Conservation (phyloP, 441 rosid genomes). For the Bruguiera hainesii region DNA sequence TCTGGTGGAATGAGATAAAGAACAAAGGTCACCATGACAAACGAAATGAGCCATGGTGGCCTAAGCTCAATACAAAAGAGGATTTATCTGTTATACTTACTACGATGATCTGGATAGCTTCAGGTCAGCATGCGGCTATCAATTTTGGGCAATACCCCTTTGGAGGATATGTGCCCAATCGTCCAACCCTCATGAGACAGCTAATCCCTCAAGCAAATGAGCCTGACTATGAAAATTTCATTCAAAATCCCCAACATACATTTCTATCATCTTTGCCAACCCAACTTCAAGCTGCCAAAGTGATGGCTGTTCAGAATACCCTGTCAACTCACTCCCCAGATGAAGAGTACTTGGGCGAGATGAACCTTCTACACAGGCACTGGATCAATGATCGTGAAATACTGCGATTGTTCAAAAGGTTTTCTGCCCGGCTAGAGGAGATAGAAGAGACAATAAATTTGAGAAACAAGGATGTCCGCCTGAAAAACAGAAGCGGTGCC, state of each 20-base stretch:
- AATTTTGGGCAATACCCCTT: conserved; percentile 97
- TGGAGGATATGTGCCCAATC: conserved; percentile 91
- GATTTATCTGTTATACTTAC: conserved; percentile 68
- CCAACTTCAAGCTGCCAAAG: conserved; percentile 89
- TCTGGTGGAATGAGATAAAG: conserved; percentile 95
- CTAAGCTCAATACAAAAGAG: conserved; percentile 59
- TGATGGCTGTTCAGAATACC: conserved; percentile 93
- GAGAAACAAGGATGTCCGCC: conserved; percentile 57
- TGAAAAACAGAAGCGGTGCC: conserved; percentile 78
- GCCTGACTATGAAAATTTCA: conserved; percentile 57
- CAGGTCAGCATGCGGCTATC: conserved; percentile 93
- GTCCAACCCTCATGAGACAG: conserved; percentile 76
- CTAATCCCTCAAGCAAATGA: conserved; percentile 62
- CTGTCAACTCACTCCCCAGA: conserved; percentile 88
- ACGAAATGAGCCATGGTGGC: conserved; percentile 94
- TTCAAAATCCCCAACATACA: conserved; percentile 56
- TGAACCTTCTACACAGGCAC: conserved; percentile 46
- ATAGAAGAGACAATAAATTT: conserved; percentile 54
- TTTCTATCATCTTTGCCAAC: conserved; percentile 74
- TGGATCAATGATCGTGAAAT: conserved; percentile 73
- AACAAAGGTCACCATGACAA: conserved; percentile 87
- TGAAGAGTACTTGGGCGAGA: conserved; percentile 81
- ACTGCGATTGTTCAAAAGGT: conserved; percentile 42
- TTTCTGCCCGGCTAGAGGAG: conserved; percentile 55
- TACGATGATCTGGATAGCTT: conserved; percentile 78